phyloP scores from a whole-genome alignment of 2,329 filamentous ascomycete genomes.

The Colletotrichum lini region DNA sequence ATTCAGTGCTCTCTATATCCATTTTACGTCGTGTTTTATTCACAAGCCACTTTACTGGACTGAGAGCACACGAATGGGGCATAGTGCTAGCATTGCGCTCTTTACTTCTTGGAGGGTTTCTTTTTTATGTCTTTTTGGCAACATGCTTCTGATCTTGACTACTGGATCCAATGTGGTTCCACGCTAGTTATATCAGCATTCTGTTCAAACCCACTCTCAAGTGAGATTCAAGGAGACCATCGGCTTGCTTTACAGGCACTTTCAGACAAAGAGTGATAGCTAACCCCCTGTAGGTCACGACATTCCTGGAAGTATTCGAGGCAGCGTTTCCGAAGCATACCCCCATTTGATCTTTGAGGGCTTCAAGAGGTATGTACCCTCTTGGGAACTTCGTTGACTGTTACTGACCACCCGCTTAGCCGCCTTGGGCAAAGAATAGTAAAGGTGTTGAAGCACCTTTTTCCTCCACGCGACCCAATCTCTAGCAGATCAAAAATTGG shows the following conservation, averaged over 20 bases:
- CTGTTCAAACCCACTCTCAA: neutral
- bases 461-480: conserved; percentile 86
- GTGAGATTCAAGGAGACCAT: neutral
- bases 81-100: too few relatives aligned
- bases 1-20: too few relatives aligned
- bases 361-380: conserved; percentile 68
- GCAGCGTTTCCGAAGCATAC: conserved; percentile 92
- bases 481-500: conserved; percentile 83
- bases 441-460: conserved; percentile 93
- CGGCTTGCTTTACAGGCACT: too few relatives aligned
- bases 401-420: conserved; percentile 59
- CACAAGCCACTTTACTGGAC: too few relatives aligned
- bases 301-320: conserved; percentile 88
- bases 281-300: conserved; percentile 74
- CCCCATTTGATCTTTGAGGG: conserved; percentile 97
- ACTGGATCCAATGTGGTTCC: too few relatives aligned
- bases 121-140: too few relatives aligned
- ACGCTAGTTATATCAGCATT: neutral
- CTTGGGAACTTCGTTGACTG: neutral
- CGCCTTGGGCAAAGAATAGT: conserved; percentile 85
- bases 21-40: too few relatives aligned
- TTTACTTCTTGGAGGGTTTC: too few relatives aligned
- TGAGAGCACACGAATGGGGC: too few relatives aligned
- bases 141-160: too few relatives aligned
- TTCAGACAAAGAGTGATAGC: neutral